A percentile compares a stretch with the other conserved stretches of the same genome.
These are phyloP conservation scores for Linum usitatissimum DNA, from an alignment of 345 rosid species.

Conservation along the genomic window DNA sequence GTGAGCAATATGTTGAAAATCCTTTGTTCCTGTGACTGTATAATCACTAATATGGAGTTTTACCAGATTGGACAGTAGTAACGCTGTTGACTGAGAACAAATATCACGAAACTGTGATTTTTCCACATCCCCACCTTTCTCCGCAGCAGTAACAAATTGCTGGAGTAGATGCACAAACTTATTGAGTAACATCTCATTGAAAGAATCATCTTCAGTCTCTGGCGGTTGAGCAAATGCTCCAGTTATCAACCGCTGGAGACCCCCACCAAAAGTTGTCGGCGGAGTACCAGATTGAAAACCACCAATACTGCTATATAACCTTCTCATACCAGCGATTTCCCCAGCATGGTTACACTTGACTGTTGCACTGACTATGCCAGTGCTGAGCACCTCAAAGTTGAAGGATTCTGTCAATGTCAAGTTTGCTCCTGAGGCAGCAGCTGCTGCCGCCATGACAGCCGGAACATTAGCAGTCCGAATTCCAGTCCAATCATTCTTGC, in stretches of 20 bases:
- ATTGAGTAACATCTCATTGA: conserved; percentile 74
- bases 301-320: conserved; percentile 85
- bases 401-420: conserved; percentile 71
- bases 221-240: conserved; percentile 74
- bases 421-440: conserved; percentile 96
- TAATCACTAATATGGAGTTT: conserved; percentile 4
- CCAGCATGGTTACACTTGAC: conserved; percentile 93
- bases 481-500: conserved; percentile 92
- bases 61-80: conserved; percentile 94
- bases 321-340: conserved; percentile 99
- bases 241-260: conserved; percentile 79
- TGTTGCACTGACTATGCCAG: conserved; percentile 94
- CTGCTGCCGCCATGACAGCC: conserved; percentile 98
- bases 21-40: not conserved
- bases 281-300: conserved; percentile 66
- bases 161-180: conserved; percentile 87
- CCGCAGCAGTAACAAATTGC: conserved; percentile 78
- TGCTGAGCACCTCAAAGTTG: conserved; percentile 93
- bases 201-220: conserved; percentile 66
- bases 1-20: conserved; percentile 7
- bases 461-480: conserved; percentile 86
- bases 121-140: conserved; percentile 85
- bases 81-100: conserved; percentile 95
- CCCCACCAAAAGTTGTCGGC: conserved; percentile 48
- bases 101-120: conserved; percentile 77